phyloP scores from a whole-genome alignment of 1,284 basidiomycete genomes.

The Cutaneotrichosporon spelunceum region DNA sequence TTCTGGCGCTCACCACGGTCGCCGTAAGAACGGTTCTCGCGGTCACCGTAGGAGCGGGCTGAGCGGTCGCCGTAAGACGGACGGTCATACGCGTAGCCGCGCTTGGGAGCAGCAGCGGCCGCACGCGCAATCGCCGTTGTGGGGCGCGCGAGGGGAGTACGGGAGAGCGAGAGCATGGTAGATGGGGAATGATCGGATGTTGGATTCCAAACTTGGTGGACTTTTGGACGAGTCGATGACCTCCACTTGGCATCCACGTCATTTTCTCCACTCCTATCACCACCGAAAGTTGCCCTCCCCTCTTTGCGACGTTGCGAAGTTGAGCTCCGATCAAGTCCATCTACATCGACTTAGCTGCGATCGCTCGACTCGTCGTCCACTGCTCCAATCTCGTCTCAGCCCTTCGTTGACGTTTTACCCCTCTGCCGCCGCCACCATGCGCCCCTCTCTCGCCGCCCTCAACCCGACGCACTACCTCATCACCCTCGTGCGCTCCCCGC shows the following conservation, averaged over 20 bases:
- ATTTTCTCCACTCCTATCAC: not conserved
- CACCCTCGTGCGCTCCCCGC: conserved; percentile 54
- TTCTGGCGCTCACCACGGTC: not conserved
- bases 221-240: not conserved
- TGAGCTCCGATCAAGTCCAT: not conserved
- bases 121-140: not conserved
- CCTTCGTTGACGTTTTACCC: not conserved
- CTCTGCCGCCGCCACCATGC: conserved; percentile 14
- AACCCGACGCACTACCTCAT: conserved; percentile 52
- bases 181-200: not conserved
- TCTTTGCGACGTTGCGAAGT: not conserved
- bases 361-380: not conserved
- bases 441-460: conserved; percentile 16
- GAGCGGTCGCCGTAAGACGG: no score
- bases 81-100: not conserved
- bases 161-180: not conserved
- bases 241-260: not conserved
- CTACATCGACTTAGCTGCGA: not conserved
- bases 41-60: not conserved
- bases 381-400: not conserved
- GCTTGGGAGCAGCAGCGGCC: not conserved
- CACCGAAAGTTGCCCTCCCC: not conserved
- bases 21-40: not conserved
- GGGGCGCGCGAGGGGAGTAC: not conserved
- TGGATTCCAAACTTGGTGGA: not conserved